Evolutionary conservation across 345 rosid genomes (phyloP).

Genomic region (Pelargonium nanum): DNA sequence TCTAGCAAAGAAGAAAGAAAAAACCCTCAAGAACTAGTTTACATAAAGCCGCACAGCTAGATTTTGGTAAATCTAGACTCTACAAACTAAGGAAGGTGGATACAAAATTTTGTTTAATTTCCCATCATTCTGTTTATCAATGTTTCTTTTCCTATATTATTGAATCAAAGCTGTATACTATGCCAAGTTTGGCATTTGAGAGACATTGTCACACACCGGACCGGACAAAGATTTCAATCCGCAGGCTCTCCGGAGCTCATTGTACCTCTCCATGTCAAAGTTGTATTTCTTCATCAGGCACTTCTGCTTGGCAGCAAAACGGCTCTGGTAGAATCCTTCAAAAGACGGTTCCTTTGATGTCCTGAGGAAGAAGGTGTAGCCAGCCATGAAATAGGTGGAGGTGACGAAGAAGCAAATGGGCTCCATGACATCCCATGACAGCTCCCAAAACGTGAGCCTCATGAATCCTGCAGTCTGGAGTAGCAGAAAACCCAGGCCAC

Average conservation of each 20-base stretch:
- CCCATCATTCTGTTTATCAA: too few relatives aligned
- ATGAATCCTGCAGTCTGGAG: slow-evolving; percentile 72
- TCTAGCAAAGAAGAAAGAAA: too few relatives aligned
- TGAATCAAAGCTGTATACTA: too few relatives aligned
- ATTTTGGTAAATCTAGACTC: too few relatives aligned
- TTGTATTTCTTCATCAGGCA: slow-evolving; percentile 35
- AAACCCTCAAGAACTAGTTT: too few relatives aligned
- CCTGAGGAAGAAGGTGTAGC: slow-evolving; percentile 73
- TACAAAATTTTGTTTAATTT: too few relatives aligned
- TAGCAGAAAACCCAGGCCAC: slow-evolving; percentile 56
- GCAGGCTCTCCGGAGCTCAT: slow-evolving; percentile 35
- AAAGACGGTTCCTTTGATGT: slow-evolving; percentile 81
- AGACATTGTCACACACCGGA: neutral
- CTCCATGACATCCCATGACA: slow-evolving; percentile 97
- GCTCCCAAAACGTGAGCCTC: slow-evolving; percentile 98
- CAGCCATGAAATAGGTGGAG: slow-evolving; percentile 55
- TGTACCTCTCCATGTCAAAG: slow-evolving; percentile 48
- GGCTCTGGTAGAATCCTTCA: slow-evolving; percentile 72
- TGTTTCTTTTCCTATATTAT: too few relatives aligned
- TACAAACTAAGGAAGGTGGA: too few relatives aligned
- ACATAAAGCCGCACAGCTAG: too few relatives aligned
- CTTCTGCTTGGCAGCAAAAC: slow-evolving; percentile 56
- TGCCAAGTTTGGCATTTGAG: too few relatives aligned
- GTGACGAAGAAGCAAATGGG: slow-evolving; percentile 89
- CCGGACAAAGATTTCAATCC: neutral